A percentile compares a stretch with the other conserved stretches of the same genome.
Evolutionary conservation across 192 early-diverging fungal species (phyloP).

Genomic region (Glomus cerebriforme): DNA sequence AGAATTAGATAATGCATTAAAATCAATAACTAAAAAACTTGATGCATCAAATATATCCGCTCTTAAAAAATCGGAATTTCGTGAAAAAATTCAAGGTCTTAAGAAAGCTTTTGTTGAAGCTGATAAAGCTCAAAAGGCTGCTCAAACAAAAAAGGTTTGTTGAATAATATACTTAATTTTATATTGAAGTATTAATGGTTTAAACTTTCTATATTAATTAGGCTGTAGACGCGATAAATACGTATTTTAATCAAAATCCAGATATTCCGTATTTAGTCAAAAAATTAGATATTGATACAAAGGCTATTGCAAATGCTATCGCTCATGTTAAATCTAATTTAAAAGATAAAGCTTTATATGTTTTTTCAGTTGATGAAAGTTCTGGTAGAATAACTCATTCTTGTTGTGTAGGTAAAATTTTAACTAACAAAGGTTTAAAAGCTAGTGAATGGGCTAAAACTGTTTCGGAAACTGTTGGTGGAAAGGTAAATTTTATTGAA

Average conservation of each 20-base stretch:
- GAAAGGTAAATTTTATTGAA: conserved; percentile 58
- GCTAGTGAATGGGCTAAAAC: conserved; percentile 90
- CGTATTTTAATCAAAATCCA: conserved; percentile 67
- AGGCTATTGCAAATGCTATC: conserved; percentile 80
- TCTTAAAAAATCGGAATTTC: conserved; percentile 74
- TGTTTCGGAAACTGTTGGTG: conserved; percentile 81
- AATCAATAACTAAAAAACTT: conserved; percentile 77
- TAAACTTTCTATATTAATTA: conserved; percentile 3
- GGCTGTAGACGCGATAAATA: conserved; percentile 74
- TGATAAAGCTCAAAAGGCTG: conserved; percentile 87
- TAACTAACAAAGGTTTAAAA: conserved; percentile 79
- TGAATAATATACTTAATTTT: background rate
- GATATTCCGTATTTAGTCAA: conserved; percentile 59
- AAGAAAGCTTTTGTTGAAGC: conserved; percentile 86
- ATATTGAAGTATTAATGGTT: background rate
- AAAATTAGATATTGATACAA: conserved; percentile 71
- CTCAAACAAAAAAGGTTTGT: conserved; percentile 74
- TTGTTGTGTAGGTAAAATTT: conserved; percentile 79
- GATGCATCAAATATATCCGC: conserved; percentile 80
- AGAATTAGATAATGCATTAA: conserved; percentile 77
- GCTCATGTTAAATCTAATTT: conserved; percentile 73
- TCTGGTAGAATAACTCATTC: conserved; percentile 74
- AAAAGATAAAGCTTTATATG: conserved; percentile 83
- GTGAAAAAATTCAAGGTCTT: conserved; percentile 66
- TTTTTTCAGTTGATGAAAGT: conserved; percentile 75